phyloP scores from a whole-genome alignment of 2,329 filamentous ascomycete genomes.

The Colletotrichum sp. region DNA sequence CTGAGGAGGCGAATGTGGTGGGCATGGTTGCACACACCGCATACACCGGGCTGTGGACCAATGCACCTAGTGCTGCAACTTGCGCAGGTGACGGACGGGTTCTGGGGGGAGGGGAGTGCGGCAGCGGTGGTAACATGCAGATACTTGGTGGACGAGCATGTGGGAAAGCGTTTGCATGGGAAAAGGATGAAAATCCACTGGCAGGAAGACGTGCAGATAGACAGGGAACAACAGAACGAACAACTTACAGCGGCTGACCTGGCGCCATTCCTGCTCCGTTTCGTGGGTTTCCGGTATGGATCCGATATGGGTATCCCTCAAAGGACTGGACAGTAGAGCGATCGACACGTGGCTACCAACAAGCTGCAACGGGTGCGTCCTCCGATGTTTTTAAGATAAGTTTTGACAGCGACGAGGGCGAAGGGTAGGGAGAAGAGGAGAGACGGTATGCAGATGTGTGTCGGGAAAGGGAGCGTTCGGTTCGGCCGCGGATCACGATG shows the following conservation, averaged over 20 bases:
- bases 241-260: conserved; percentile 20
- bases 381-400: conserved; percentile 3
- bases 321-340: not conserved
- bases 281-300: not conserved
- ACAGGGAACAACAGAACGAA: not conserved
- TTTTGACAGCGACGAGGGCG: not conserved
- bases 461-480: not conserved
- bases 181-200: not conserved
- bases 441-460: not conserved
- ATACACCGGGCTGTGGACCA: not conserved
- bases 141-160: not conserved
- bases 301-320: not conserved
- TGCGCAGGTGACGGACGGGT: not conserved
- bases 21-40: not conserved
- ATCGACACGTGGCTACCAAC: conserved; percentile 6
- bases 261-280: not conserved
- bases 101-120: not conserved
- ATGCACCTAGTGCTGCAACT: conserved; percentile 14
- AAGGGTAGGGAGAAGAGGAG: not conserved
- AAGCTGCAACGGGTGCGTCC: not conserved
- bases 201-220: not conserved
- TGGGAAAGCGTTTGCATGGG: not conserved
- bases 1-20: not conserved
- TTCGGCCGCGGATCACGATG: conserved; percentile 15
- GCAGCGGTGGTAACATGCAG: not conserved